These are phyloP conservation scores for Trichoderma hamatum DNA, from an alignment of 2,329 filamentous ascomycete species.

Conservation along the genomic window DNA sequence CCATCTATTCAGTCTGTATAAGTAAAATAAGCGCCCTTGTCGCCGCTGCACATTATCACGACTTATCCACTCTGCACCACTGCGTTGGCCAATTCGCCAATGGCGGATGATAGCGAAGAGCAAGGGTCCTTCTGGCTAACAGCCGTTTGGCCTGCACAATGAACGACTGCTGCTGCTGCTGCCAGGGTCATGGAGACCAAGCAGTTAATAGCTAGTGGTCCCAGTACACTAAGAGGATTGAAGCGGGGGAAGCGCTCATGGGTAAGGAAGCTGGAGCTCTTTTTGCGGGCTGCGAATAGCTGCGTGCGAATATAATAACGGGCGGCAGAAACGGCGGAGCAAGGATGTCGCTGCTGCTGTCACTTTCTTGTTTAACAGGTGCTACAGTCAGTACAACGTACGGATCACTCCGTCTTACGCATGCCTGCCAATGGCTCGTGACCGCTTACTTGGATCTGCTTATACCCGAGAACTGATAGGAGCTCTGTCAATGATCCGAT, in stretches of 20 bases:
- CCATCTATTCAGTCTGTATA: background rate
- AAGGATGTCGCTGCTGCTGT: background rate
- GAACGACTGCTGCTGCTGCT: background rate
- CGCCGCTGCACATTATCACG: background rate
- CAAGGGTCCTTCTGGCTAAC: background rate
- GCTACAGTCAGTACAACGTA: background rate
- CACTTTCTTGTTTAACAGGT: background rate
- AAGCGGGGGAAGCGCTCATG: conserved; percentile 6
- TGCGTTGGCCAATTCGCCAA: background rate
- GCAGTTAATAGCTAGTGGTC: background rate
- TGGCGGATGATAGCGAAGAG: background rate
- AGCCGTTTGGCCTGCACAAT: background rate
- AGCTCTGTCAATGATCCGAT: too few species aligned
- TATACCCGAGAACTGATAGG: background rate
- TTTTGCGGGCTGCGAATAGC: background rate
- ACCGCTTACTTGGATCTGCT: conserved; percentile 1
- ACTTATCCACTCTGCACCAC: background rate
- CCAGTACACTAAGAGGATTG: background rate
- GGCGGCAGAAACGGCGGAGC: background rate
- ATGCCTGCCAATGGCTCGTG: conserved; percentile 12
- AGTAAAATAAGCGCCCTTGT: conserved; percentile 3
- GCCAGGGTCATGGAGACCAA: background rate
- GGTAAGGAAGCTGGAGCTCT: background rate
- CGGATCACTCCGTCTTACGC: background rate
- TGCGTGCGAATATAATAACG: background rate